Base-by-base conservation (phyloP, 169 alveolate species). In the Eimeria maxima region DNA sequence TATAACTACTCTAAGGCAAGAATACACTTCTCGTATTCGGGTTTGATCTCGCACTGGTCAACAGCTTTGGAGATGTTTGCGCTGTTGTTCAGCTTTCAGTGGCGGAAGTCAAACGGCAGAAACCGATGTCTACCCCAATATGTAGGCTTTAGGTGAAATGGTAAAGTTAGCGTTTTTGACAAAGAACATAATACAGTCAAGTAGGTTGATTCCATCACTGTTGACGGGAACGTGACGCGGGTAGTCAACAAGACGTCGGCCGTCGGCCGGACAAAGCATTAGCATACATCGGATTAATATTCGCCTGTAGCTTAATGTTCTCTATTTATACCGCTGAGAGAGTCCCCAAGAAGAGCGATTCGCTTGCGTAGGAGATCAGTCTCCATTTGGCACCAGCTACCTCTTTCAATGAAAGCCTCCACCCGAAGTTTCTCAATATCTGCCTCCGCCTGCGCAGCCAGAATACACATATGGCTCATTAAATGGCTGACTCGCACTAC, bases 381-480 rank as follows among this genome's bases (percentile, higher is more conserved):
- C 74, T 83, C 91, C 57, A 83, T 22, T 29, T 14, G 74, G 24
- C 76, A 83, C 55, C 91, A 83, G 13, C 6, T 14, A 29, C 53
- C 71, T 16, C 38, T 7, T 47, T 83, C 91, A 53, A 53, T 38
- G 33, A 83, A 50, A 1, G 74, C 91, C 53, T 55, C 74, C 29
- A 53, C 74, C 14, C 29, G 22, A 4, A 83, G 74, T 8, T 53
- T 76, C 20, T 83, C 91, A 7, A 83, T 24, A 29, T 55, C n/a
- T 24, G 33, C 47, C 44, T 27, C 45, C 4, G 91, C 91, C 91
- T 83, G 91, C 33, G 29, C 76, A 55, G 18, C 38, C 38, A 22
- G 29, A 53, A n/a, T 1, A 4, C 76, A 33, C 27, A 55, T 27
- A 42, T 22, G n/a, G 20, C 38, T 33, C 38, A 33, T 33, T 33